phyloP scores from a whole-genome alignment of 2,329 filamentous ascomycete species.

The Aspergillus latus region DNA sequence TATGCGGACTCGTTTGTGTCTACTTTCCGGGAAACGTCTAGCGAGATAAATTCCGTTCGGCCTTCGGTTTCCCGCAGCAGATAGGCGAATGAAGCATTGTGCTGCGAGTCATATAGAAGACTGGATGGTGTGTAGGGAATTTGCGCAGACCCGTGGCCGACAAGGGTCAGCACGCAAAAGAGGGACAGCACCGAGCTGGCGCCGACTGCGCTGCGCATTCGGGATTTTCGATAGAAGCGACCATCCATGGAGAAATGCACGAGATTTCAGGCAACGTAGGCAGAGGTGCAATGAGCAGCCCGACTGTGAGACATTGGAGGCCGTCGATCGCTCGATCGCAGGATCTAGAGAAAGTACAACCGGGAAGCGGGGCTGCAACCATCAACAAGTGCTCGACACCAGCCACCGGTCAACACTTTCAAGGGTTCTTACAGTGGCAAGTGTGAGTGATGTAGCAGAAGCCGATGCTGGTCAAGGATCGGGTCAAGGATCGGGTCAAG shows the following conservation, averaged over 20 bases:
- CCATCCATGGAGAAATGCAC: constrained; percentile 20
- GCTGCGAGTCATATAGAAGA: constrained; percentile 59
- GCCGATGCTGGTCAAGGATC: too few relatives aligned
- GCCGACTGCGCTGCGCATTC: constrained; percentile 18
- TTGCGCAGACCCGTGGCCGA: constrained; percentile 32
- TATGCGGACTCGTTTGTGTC: constrained; percentile 46
- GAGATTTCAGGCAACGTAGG: constrained; percentile 7
- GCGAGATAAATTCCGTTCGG: constrained; percentile 58
- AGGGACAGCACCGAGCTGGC: constrained; percentile 14
- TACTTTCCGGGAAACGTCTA: constrained; percentile 65
- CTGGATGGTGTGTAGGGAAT: constrained; percentile 78
- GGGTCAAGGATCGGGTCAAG: not conserved
- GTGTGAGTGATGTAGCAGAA: not conserved
- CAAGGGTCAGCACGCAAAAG: constrained; percentile 24
- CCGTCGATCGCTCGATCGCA: constrained; percentile 19
- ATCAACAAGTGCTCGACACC: constrained; percentile 4
- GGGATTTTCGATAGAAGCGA: constrained; percentile 12
- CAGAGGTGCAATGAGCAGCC: constrained; percentile 10
- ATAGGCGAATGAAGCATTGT: constrained; percentile 62
- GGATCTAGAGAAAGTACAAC: constrained; percentile 15
- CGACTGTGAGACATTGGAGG: constrained; percentile 17
- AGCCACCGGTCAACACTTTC: not conserved
- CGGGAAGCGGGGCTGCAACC: constrained; percentile 9
- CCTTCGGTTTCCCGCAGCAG: constrained; percentile 61
- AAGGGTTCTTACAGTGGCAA: not conserved